A percentile compares a stretch with the other conserved stretches of the same genome.
phyloP scores from a whole-genome alignment of 73 alveolate species.

The Durusdinium trenchii region DNA sequence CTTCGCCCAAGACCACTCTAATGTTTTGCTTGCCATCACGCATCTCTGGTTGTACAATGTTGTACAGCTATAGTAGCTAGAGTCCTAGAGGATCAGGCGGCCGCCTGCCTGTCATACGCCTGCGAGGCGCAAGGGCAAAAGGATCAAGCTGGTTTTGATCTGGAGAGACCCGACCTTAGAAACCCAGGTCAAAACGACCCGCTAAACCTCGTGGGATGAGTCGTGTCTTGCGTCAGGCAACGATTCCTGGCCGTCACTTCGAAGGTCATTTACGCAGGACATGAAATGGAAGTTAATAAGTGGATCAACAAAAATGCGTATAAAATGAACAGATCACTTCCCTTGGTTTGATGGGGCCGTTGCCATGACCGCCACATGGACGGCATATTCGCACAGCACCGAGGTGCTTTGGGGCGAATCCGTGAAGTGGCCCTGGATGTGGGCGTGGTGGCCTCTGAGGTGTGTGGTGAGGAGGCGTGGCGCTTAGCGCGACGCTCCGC shows the following conservation, averaged over 20 bases:
- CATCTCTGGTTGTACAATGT: too few relatives aligned
- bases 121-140: slow-evolving; percentile 35
- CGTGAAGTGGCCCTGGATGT: slow-evolving; percentile 72
- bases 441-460: slow-evolving; percentile 62
- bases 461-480: slow-evolving; percentile 25
- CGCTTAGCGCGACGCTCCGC: background rate
- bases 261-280: background rate
- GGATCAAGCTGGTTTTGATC: background rate
- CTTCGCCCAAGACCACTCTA: too few relatives aligned
- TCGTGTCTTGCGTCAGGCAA: too few relatives aligned
- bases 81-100: too few relatives aligned
- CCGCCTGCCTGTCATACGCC: too few relatives aligned
- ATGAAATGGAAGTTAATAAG: background rate
- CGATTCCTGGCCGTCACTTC: too few relatives aligned
- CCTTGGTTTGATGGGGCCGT: too few relatives aligned
- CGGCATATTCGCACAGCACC: background rate
- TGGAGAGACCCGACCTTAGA: background rate
- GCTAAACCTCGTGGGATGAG: background rate
- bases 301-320: background rate
- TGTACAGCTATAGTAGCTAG: too few relatives aligned
- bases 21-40: too few relatives aligned
- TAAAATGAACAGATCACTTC: background rate
- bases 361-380: too few relatives aligned
- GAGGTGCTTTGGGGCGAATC: slow-evolving; percentile 65
- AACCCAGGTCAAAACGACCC: background rate